Evolutionary conservation across 169 alveolate genomes (phyloP).

Genomic region (Babesia caballi): DNA sequence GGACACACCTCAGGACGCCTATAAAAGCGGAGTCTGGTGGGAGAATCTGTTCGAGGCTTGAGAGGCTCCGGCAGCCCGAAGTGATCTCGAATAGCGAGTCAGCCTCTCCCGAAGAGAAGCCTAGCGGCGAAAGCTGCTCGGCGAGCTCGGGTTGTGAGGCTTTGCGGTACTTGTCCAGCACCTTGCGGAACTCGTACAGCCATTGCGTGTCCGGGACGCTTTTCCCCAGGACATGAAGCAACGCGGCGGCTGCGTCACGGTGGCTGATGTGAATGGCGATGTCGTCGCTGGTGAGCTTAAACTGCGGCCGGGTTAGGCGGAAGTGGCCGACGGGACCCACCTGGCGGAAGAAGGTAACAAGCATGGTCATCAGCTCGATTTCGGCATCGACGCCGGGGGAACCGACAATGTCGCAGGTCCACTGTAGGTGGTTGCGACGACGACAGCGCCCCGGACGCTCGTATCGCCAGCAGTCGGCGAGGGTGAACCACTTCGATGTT

Average conservation of each 20-base stretch:
- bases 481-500: conserved; percentile 51
- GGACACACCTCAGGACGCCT: conserved; percentile 2
- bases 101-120: conserved; percentile 26
- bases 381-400: conserved; percentile 32
- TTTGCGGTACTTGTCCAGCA: conserved; percentile 56
- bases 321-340: background rate
- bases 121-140: background rate
- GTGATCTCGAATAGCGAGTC: background rate
- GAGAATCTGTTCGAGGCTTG: conserved; percentile 22
- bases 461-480: conserved; percentile 68
- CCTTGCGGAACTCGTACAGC: conserved; percentile 44
- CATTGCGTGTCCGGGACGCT: conserved; percentile 6
- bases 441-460: conserved; percentile 61
- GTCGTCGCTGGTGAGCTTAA: conserved; percentile 17
- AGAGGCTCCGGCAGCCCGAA: background rate
- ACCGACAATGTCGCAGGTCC: conserved; percentile 61
- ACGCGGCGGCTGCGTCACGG: background rate
- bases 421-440: conserved; percentile 61
- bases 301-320: background rate
- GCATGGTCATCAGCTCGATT: conserved; percentile 39
- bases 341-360: conserved; percentile 29
- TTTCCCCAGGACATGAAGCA: conserved; percentile 30
- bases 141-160: conserved; percentile 9
- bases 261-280: conserved; percentile 52
- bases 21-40: conserved; percentile 5